Evolutionary conservation across 768 basidiomycete genomes (phyloP).

Genomic region (Mycena galericulata): DNA sequence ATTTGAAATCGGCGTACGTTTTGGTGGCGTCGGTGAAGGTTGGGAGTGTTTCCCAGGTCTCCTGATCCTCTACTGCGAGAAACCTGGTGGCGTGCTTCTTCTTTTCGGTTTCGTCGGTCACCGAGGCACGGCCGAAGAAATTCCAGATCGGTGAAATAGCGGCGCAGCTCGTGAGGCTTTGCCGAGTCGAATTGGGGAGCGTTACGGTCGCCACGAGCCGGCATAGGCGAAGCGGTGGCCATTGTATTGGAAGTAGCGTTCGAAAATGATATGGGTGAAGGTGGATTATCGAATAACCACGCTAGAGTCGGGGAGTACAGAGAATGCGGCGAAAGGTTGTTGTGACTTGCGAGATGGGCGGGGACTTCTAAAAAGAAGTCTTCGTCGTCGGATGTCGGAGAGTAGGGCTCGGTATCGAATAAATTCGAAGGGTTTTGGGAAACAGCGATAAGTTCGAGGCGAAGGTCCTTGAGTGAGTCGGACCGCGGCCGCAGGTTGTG

Average conservation of each 20-base stretch:
- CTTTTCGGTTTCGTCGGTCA: slow-evolving; percentile 30
- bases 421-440: slow-evolving; percentile 1
- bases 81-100: slow-evolving; percentile 33
- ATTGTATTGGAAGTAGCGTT: no score
- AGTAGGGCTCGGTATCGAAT: not conserved
- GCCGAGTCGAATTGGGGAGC: slow-evolving; percentile 36
- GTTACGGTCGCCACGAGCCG: slow-evolving; percentile 31
- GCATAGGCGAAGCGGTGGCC: slow-evolving; percentile 31
- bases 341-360: not conserved
- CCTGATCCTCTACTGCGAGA: slow-evolving; percentile 31
- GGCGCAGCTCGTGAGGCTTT: slow-evolving; percentile 32
- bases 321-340: slow-evolving; percentile 10
- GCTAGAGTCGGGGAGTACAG: not conserved
- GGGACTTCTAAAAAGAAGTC: not conserved
- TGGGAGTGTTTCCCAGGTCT: slow-evolving; percentile 35
- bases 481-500: slow-evolving; percentile 2
- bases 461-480: not conserved
- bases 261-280: not conserved
- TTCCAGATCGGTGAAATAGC: slow-evolving; percentile 38
- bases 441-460: slow-evolving; percentile 5
- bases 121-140: not conserved
- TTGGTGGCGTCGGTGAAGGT: slow-evolving; percentile 17
- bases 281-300: not conserved
- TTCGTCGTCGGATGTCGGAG: not conserved
- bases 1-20: slow-evolving; percentile 39